A percentile compares a stretch with the other conserved stretches of the same genome.
These are phyloP conservation scores for Torulaspora indica DNA, from an alignment of 805 yeast genomes.

Conservation along the genomic window DNA sequence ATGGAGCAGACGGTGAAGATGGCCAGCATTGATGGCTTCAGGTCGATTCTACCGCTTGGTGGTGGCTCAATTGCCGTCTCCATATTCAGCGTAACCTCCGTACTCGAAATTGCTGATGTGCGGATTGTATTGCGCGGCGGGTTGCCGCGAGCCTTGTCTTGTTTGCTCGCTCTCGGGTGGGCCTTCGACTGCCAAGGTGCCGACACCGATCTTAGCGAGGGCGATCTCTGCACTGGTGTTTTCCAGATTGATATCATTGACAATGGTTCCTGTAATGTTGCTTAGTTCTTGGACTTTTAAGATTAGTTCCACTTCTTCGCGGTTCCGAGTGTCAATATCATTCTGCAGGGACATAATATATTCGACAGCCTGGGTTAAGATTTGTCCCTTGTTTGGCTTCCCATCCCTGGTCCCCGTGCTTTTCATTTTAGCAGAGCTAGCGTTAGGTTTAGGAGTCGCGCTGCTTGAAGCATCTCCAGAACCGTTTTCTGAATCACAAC, in stretches of 20 bases:
- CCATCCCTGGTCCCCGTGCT: conserved; percentile 75
- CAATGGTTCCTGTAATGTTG: conserved; percentile 40
- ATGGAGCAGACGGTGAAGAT: background rate
- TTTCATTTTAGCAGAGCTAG: conserved; percentile 29
- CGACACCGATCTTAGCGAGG: conserved; percentile 74
- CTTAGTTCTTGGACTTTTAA: conserved; percentile 54
- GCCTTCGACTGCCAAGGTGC: conserved; percentile 51
- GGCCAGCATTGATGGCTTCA: background rate
- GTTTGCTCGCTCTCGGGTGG: conserved; percentile 3
- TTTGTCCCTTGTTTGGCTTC: conserved; percentile 80
- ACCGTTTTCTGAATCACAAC: conserved; percentile 12
- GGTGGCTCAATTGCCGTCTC: conserved; percentile 14
- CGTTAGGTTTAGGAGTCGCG: conserved; percentile 11
- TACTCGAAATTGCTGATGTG: conserved; percentile 37
- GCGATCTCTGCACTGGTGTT: conserved; percentile 78
- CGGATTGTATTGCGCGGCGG: conserved; percentile 3
- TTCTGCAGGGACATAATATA: conserved; percentile 64
- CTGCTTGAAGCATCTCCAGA: conserved; percentile 13
- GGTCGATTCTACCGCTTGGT: background rate
- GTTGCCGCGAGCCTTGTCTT: conserved; percentile 2
- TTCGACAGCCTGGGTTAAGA: conserved; percentile 68
- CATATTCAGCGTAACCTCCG: conserved; percentile 39
- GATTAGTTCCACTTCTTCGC: conserved; percentile 70
- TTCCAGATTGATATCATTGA: conserved; percentile 43
- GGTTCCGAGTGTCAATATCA: conserved; percentile 69